These are phyloP conservation scores for Paramecium sexaurelia DNA, from an alignment of 73 alveolate genomes.

Conservation along the genomic window DNA sequence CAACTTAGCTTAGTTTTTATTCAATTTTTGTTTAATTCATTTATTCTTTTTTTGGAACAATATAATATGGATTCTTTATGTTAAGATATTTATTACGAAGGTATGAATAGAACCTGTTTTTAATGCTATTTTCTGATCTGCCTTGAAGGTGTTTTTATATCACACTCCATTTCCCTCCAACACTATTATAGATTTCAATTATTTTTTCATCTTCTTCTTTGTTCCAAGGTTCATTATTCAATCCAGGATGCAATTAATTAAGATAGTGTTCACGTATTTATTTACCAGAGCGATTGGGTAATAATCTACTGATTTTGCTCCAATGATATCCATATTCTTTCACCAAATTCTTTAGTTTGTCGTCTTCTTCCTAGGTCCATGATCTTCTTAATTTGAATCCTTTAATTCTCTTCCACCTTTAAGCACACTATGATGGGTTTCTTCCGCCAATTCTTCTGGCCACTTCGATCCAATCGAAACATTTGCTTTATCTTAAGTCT, in stretches of 20 bases:
- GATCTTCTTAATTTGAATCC: slow-evolving; percentile 61
- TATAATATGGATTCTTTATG: slow-evolving; percentile 42
- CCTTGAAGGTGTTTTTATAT: slow-evolving; percentile 86
- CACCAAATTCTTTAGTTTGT: not conserved
- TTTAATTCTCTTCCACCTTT: slow-evolving; percentile 70
- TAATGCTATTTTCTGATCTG: slow-evolving; percentile 95
- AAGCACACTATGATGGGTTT: slow-evolving; percentile 65
- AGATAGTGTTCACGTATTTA: slow-evolving; percentile 16
- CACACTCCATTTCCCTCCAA: slow-evolving; percentile 96
- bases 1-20: not conserved
- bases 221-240: slow-evolving; percentile 34
- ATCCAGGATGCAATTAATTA: not conserved
- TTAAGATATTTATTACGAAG: slow-evolving; percentile 54
- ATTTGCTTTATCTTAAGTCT: slow-evolving; percentile 8
- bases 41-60: slow-evolving; percentile 28
- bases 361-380: slow-evolving; percentile 67
- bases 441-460: slow-evolving; percentile 63
- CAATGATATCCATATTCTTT: slow-evolving; percentile 32
- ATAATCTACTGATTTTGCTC: slow-evolving; percentile 3
- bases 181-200: slow-evolving; percentile 40
- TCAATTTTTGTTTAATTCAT: not conserved
- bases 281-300: not conserved
- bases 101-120: slow-evolving; percentile 85
- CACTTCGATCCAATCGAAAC: slow-evolving; percentile 64
- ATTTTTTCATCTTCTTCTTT: slow-evolving; percentile 15